Percentiles rank a stretch among this genome's conserved stretches.
Conservation (phyloP, 805 yeast species). For the Lachancea waltii region DNA sequence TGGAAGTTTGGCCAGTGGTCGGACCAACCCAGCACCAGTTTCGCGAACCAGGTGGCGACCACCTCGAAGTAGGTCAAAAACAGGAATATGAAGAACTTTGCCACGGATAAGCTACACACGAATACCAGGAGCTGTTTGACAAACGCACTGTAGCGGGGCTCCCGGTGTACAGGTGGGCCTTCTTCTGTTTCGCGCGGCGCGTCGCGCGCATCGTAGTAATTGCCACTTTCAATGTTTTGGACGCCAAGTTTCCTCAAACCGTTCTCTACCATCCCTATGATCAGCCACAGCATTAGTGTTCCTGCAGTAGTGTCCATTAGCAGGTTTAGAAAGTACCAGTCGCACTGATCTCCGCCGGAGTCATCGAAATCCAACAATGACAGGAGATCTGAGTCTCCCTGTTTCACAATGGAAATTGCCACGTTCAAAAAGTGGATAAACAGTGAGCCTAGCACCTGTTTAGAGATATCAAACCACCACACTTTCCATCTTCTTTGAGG, state of each 20-base stretch:
- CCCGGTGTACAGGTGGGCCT: constrained; percentile 1
- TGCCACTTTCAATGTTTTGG: constrained; percentile 44
- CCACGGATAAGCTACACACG: constrained; percentile 50
- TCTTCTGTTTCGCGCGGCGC: background rate
- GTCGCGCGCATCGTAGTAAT: constrained; percentile 24
- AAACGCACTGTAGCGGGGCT: constrained; percentile 54
- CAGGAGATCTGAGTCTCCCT: constrained; percentile 20
- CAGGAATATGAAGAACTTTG: constrained; percentile 56
- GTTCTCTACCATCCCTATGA: constrained; percentile 46
- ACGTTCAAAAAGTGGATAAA: constrained; percentile 79
- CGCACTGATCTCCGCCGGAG: constrained; percentile 55
- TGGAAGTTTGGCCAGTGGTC: constrained; percentile 75
- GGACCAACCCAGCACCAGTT: constrained; percentile 75
- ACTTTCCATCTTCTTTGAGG: constrained; percentile 85
- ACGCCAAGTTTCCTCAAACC: constrained; percentile 29
- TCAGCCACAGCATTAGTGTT: constrained; percentile 67
- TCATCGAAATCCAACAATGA: constrained; percentile 6
- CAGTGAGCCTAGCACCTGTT: constrained; percentile 82
- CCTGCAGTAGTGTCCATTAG: constrained; percentile 92
- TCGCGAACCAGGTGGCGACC: constrained; percentile 69
- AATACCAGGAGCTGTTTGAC: constrained; percentile 67
- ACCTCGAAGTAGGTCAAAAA: constrained; percentile 57
- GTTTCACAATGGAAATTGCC: constrained; percentile 53
- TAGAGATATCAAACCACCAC: constrained; percentile 85
- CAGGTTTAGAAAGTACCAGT: constrained; percentile 88